These are phyloP conservation scores for Cymbopogon flexuosus DNA, from an alignment of 202 grass and related monocot genomes.

Conservation along the genomic window DNA sequence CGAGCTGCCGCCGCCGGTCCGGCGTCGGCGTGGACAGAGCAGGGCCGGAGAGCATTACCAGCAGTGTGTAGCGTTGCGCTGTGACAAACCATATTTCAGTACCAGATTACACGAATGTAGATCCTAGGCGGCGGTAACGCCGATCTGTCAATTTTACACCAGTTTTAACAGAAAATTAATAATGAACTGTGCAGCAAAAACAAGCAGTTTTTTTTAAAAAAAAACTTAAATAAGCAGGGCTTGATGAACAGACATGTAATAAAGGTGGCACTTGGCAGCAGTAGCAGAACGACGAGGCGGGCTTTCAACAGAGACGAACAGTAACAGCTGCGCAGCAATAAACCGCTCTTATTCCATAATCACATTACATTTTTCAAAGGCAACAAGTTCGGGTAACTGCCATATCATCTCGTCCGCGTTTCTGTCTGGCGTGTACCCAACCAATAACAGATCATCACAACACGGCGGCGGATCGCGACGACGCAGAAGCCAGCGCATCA, in stretches of 20 bases:
- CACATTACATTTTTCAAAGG: background rate
- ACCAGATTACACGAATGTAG: no score
- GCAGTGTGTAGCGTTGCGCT: background rate
- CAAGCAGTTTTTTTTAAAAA: no score
- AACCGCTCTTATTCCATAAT: background rate
- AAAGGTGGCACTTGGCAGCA: no score
- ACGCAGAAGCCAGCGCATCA: background rate
- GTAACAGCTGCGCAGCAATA: background rate
- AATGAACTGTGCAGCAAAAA: no score
- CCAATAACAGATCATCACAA: background rate
- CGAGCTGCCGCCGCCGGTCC: background rate
- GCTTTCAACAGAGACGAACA: background rate
- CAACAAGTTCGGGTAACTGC: background rate
- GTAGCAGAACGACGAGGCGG: no score
- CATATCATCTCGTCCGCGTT: background rate
- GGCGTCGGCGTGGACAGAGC: no score
- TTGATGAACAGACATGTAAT: no score
- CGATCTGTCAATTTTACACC: no score
- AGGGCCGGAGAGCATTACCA: background rate
- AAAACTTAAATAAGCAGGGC: no score
- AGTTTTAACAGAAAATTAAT: no score
- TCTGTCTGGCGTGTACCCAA: background rate
- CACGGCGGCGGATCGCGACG: background rate
- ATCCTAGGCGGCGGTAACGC: no score
- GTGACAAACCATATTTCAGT: background rate